Conservation (phyloP, 352 stramenopile genomes). For the Globisporangium parvum region DNA sequence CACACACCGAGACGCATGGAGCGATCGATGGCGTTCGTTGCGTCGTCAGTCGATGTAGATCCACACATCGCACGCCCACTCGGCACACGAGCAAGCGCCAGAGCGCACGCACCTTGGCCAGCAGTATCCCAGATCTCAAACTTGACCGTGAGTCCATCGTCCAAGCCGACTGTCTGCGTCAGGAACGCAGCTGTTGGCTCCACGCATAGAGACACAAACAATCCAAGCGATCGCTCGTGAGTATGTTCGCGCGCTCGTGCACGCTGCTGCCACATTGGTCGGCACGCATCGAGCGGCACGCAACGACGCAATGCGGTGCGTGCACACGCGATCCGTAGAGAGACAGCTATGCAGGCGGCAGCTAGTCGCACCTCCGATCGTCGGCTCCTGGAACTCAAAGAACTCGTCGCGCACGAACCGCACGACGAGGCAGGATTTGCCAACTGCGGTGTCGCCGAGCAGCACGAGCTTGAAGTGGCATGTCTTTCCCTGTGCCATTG, state of each 20-base stretch:
- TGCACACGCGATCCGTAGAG: background rate
- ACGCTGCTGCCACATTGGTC: too few relatives aligned
- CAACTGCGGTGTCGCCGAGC: slow-evolving; percentile 98
- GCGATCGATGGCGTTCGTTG: too few relatives aligned
- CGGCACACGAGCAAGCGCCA: background rate
- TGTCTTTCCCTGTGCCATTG: slow-evolving; percentile 82
- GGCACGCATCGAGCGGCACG: background rate
- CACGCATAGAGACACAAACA: background rate
- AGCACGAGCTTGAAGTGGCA: slow-evolving; percentile 99
- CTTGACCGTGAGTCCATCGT: slow-evolving; percentile 97
- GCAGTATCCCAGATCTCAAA: slow-evolving; percentile 99
- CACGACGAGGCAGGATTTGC: slow-evolving; percentile 99
- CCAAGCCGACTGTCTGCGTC: slow-evolving; percentile 97
- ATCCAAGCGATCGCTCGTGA: slow-evolving; percentile 1
- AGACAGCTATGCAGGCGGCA: slow-evolving; percentile 3
- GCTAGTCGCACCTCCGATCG: slow-evolving; percentile 92
- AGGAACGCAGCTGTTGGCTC: slow-evolving; percentile 89
- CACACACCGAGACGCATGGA: background rate
- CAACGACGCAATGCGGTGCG: too few relatives aligned
- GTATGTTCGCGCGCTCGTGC: background rate
- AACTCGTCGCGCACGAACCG: slow-evolving; percentile 99
- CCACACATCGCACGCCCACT: background rate
- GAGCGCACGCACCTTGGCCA: slow-evolving; percentile 87
- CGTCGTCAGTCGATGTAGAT: slow-evolving; percentile 4
- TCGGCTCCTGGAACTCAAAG: slow-evolving; percentile 99